Evolutionary conservation across 2,329 filamentous ascomycete species (phyloP).

Genomic region (Exophiala viscosa): DNA sequence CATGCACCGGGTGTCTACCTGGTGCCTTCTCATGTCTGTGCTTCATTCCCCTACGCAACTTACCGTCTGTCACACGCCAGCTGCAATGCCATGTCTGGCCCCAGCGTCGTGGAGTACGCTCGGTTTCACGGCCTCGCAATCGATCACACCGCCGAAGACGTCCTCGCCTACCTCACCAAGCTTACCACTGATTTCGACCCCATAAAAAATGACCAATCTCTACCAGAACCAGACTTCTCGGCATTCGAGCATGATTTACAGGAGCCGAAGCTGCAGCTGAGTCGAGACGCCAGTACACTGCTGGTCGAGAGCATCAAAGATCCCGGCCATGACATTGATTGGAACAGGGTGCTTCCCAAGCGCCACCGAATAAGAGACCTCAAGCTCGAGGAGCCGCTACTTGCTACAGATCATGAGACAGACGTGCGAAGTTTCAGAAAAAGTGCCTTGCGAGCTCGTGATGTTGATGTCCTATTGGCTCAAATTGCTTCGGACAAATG

Average conservation of each 20-base stretch:
- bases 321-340: conserved; percentile 13
- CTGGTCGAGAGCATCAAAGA: conserved; percentile 32
- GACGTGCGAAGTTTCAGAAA: conserved; percentile 42
- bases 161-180: conserved; percentile 20
- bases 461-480: not conserved
- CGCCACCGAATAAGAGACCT: conserved; percentile 29
- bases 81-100: conserved; percentile 29
- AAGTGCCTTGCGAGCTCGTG: not conserved
- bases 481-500: not conserved
- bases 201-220: conserved; percentile 13
- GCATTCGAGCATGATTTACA: conserved; percentile 21
- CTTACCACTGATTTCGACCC: not conserved
- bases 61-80: no score
- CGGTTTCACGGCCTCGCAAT: conserved; percentile 42
- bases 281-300: conserved; percentile 31
- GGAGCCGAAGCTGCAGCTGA: conserved; percentile 36
- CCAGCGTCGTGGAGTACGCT: conserved; percentile 46
- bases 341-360: conserved; percentile 26
- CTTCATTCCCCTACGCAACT: not conserved
- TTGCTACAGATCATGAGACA: conserved; percentile 40
- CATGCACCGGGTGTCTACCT: no score
- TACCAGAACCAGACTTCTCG: conserved; percentile 27
- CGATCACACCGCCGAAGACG: conserved; percentile 35
- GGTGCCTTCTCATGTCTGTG: no score
- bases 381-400: conserved; percentile 47